Evolutionary conservation across 805 yeast genomes (phyloP), one percentile per base, ranked within the genome.

Genomic region (Candida taoyuanica): DNA sequence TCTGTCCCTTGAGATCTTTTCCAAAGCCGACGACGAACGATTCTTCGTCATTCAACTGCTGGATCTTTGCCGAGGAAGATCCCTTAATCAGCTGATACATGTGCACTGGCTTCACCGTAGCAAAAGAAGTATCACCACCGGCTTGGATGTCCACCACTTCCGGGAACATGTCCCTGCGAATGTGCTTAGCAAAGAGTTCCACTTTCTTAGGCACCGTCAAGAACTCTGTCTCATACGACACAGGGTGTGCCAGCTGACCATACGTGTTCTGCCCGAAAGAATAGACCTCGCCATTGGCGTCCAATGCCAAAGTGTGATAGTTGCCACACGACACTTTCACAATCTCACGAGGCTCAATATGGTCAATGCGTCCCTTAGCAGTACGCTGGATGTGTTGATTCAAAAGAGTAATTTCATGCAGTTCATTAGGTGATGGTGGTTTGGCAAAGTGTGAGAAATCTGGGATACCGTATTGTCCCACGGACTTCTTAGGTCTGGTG

Each of bases 391-490:
- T 36, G 24, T 43, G 43, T 41, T 75, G 70, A 48, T 81, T 78
- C 47, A 85, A 58, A 25, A 81, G 59, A 5, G 70, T 66, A 40
- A 86, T 69, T 39, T 79, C 86, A 46, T 70, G 69, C 11, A 78
- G 57, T 36, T 57, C 53, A 47, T 71, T 70, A 13, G 70, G 66
- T 3, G 48, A 46, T 6, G 88, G 85, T 0, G 75, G 70, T 5
- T 59, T 46, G 42, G 73, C 76, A 52, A 78, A 78, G 40, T 85
- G 89, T 1, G 95, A 76, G 46, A 68, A 74, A 12, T 65, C 60
- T 2, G 95, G 93, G 13, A 86, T 59, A 15, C 97, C 98, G 60
- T 74, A 85, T 62, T 93, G 97, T 4, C 98, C 98, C 18, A 70
- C 65, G 17, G 73, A 63, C 33, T 70, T 70, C 5, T 37, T 36